A percentile compares a stretch with the other conserved stretches of the same genome.
These are phyloP conservation scores for Terfezia claveryi DNA, from an alignment of 495 filamentous ascomycete genomes.

Conservation along the genomic window DNA sequence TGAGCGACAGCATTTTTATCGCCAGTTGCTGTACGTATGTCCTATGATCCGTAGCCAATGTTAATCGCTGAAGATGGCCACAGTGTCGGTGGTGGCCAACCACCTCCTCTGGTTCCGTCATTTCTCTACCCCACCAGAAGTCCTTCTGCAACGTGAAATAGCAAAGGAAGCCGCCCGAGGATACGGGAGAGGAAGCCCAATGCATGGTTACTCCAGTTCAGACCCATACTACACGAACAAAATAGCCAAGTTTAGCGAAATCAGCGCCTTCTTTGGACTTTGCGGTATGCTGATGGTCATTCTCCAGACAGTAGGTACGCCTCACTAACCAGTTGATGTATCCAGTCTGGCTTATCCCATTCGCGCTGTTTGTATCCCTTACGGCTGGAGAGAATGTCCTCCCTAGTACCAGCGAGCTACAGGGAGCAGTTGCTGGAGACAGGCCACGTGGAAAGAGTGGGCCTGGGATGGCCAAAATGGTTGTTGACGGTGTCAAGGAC, in stretches of 20 bases:
- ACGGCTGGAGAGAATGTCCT: constrained; percentile 87
- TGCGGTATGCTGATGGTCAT: constrained; percentile 27
- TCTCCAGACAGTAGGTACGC: neutral
- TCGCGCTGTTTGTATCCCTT: constrained; percentile 80
- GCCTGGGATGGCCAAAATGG: constrained; percentile 73
- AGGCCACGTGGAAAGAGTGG: constrained; percentile 33
- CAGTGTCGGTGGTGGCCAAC: constrained; percentile 61
- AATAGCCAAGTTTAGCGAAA: constrained; percentile 75
- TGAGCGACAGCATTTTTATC: constrained; percentile 74
- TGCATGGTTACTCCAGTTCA: constrained; percentile 5
- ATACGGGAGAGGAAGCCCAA: neutral
- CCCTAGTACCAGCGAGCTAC: constrained; percentile 41
- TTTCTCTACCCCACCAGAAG: constrained; percentile 46
- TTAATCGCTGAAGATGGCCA: too few species aligned
- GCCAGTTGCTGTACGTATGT: constrained; percentile 44
- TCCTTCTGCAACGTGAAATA: constrained; percentile 11
- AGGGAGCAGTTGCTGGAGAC: neutral
- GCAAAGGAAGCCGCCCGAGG: constrained; percentile 13
- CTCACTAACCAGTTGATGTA: too few species aligned
- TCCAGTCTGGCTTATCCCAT: constrained; percentile 71
- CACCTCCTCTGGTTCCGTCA: constrained; percentile 93
- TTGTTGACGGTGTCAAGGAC: constrained; percentile 54
- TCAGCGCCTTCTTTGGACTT: constrained; percentile 86
- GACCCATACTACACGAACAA: constrained; percentile 38
- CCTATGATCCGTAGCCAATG: too few species aligned